Evolutionary conservation across 169 alveolate species (phyloP).

Genomic region (Plasmodium vivax): DNA sequence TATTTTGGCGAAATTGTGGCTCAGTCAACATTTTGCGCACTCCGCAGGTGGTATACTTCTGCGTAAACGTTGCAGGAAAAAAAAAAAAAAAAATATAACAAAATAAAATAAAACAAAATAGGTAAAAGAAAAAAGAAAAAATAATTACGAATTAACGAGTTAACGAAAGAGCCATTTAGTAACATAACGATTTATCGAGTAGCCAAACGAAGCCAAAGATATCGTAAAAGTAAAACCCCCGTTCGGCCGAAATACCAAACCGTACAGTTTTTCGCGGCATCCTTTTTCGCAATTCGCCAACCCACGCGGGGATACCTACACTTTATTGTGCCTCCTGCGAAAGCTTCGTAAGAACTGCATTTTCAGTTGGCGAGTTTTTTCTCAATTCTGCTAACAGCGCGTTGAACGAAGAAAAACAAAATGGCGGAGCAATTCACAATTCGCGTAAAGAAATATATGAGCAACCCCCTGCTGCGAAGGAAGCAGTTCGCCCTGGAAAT

Average conservation of each 20-base stretch:
- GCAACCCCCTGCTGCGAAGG: conserved; percentile 92
- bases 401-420: conserved; percentile 8
- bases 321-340: background rate
- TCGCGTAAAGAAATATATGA: conserved; percentile 90
- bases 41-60: background rate
- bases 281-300: background rate
- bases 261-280: background rate
- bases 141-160: background rate
- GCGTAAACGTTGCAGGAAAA: background rate
- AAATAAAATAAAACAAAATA: too few species aligned
- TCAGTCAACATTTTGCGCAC: background rate
- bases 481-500: conserved; percentile 94
- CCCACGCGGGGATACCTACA: background rate
- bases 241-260: background rate
- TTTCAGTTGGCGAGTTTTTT: too few species aligned
- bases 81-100: background rate
- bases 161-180: background rate
- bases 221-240: background rate
- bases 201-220: background rate
- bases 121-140: background rate
- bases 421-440: conserved; percentile 83
- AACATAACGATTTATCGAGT: background rate
- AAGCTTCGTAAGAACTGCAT: background rate
- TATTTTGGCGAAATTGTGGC: background rate
- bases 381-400: background rate